Conservation (phyloP, 1,284 basidiomycete species). For the Malassezia brasiliensis region DNA sequence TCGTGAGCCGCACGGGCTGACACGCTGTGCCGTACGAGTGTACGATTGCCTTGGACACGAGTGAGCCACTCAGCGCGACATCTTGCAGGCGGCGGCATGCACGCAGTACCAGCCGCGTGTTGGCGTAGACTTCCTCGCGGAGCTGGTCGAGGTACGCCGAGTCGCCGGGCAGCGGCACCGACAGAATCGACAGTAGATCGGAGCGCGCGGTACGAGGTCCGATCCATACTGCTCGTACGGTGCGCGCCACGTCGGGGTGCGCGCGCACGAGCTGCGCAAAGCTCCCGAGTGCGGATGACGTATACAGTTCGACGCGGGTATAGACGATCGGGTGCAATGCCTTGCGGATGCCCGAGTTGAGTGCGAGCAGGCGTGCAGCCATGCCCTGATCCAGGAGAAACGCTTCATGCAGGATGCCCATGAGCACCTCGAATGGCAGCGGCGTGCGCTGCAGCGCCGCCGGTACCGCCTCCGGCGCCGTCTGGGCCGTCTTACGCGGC, state of each 20-base stretch:
- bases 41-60: constrained; percentile 30
- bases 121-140: constrained; percentile 22
- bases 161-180: constrained; percentile 27
- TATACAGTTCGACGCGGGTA: constrained; percentile 10
- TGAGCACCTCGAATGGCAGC: constrained; percentile 8
- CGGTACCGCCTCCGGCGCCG: not conserved
- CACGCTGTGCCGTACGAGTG: constrained; percentile 40
- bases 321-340: constrained; percentile 6
- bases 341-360: not conserved
- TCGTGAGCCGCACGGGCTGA: constrained; percentile 33
- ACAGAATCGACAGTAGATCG: constrained; percentile 35
- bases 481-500: not conserved
- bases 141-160: constrained; percentile 22
- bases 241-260: constrained; percentile 22
- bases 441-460: no score
- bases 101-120: constrained; percentile 29
- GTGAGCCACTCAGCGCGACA: constrained; percentile 36
- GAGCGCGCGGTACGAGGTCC: constrained; percentile 30
- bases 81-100: constrained; percentile 34
- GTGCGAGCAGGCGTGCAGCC: not conserved
- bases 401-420: not conserved
- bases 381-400: not conserved
- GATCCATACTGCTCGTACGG: constrained; percentile 34
- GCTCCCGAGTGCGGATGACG: not conserved
- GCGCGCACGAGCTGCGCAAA: constrained; percentile 4